phyloP scores from a whole-genome alignment of 2,329 filamentous ascomycete species.

The Arachnomyces sp. region DNA sequence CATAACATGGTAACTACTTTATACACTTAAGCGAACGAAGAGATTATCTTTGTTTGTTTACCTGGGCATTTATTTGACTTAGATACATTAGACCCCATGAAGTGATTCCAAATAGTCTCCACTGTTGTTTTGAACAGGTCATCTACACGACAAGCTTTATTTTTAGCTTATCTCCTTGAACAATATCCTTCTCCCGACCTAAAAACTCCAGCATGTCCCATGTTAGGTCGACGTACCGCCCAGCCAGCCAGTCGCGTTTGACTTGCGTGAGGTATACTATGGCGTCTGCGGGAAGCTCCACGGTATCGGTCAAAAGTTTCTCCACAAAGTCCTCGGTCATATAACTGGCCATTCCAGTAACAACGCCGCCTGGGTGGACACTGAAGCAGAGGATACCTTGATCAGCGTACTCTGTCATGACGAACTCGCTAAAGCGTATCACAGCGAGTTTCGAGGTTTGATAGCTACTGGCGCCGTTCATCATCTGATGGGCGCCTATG shows the following conservation, averaged over 20 bases:
- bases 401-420: conserved; percentile 39
- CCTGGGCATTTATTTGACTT: no score
- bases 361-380: conserved; percentile 34
- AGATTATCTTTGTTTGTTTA: no score
- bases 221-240: conserved; percentile 16
- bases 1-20: no score
- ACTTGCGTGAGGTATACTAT: conserved; percentile 26
- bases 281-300: conserved; percentile 36
- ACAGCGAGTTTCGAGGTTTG: conserved; percentile 44
- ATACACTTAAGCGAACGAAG: no score
- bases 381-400: conserved; percentile 36
- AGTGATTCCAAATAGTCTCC: no score
- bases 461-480: conserved; percentile 37
- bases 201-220: conserved; percentile 20
- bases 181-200: conserved; percentile 14
- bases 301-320: conserved; percentile 30
- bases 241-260: conserved; percentile 20
- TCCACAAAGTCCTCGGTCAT: conserved; percentile 18
- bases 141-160: conserved; percentile 14
- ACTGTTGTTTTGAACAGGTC: no score
- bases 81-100: no score
- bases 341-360: conserved; percentile 31
- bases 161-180: conserved; percentile 28
- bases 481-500: conserved; percentile 32
- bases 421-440: conserved; percentile 43